Evolutionary conservation across 1,139 yeast genomes (phyloP).

Genomic region (Candida sanyaensis): DNA sequence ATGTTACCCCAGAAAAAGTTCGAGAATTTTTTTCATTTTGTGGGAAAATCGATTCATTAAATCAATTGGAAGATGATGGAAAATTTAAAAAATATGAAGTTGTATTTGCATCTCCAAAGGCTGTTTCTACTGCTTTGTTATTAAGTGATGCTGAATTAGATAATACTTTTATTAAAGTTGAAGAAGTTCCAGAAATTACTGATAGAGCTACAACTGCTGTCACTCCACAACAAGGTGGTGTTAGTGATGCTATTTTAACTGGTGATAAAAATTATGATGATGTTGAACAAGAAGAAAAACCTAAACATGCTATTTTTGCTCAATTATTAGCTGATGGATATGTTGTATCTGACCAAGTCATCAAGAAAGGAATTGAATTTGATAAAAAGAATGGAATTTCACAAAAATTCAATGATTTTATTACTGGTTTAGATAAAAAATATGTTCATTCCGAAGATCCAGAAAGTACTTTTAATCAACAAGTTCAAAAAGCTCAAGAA

Average conservation of each 20-base stretch:
- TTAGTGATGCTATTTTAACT: constrained; percentile 28
- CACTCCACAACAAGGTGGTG: constrained; percentile 7
- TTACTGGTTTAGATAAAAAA: constrained; percentile 56
- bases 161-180: constrained; percentile 54
- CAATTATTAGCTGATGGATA: constrained; percentile 77
- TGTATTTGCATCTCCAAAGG: constrained; percentile 58
- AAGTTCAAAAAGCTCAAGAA: constrained; percentile 18
- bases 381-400: constrained; percentile 70
- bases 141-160: constrained; percentile 75
- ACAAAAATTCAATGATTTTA: constrained; percentile 54
- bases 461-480: constrained; percentile 17
- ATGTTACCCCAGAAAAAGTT: constrained; percentile 56
- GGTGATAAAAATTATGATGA: constrained; percentile 36
- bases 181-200: constrained; percentile 29
- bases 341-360: constrained; percentile 60
- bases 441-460: constrained; percentile 40
- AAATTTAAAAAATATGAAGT: constrained; percentile 46
- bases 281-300: constrained; percentile 74
- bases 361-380: constrained; percentile 59
- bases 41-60: constrained; percentile 53
- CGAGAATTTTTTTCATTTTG: constrained; percentile 75
- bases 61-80: constrained; percentile 12
- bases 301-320: constrained; percentile 74
- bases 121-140: constrained; percentile 72
- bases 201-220: constrained; percentile 6